phyloP scores from a whole-genome alignment of 257 asterid genomes.

The Petunia secreta region DNA sequence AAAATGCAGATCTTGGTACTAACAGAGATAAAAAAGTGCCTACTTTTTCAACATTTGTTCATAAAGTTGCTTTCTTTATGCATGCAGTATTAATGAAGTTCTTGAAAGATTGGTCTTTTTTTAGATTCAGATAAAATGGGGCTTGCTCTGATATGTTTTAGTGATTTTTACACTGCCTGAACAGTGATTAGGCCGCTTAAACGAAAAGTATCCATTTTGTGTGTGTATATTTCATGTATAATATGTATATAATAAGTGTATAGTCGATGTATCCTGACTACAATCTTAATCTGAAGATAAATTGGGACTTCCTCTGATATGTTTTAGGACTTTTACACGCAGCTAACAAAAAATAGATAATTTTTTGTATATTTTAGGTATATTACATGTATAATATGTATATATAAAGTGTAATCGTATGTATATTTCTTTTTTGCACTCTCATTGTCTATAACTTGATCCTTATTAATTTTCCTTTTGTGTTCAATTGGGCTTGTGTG shows the following conservation, averaged over 20 bases:
- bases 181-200: too few relatives aligned
- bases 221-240: too few relatives aligned
- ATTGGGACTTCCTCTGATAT: too few relatives aligned
- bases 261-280: too few relatives aligned
- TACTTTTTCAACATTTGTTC: background rate
- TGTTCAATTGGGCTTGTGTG: background rate
- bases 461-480: too few relatives aligned
- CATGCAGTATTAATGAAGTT: background rate
- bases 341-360: too few relatives aligned
- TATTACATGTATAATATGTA: background rate
- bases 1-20: background rate
- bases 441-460: background rate
- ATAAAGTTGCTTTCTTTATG: background rate
- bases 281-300: too few relatives aligned
- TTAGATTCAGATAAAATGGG: background rate
- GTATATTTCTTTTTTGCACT: background rate
- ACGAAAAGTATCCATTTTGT: too few relatives aligned
- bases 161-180: too few relatives aligned
- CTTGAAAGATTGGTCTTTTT: background rate
- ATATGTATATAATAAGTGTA: too few relatives aligned
- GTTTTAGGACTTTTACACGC: too few relatives aligned
- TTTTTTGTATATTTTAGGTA: too few relatives aligned
- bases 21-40: slow-evolving; percentile 39
- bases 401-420: background rate
- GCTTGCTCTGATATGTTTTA: background rate